Percentiles rank a stretch among this genome's conserved stretches.
phyloP scores from a whole-genome alignment of 345 rosid species.

The Erodium maritimum region DNA sequence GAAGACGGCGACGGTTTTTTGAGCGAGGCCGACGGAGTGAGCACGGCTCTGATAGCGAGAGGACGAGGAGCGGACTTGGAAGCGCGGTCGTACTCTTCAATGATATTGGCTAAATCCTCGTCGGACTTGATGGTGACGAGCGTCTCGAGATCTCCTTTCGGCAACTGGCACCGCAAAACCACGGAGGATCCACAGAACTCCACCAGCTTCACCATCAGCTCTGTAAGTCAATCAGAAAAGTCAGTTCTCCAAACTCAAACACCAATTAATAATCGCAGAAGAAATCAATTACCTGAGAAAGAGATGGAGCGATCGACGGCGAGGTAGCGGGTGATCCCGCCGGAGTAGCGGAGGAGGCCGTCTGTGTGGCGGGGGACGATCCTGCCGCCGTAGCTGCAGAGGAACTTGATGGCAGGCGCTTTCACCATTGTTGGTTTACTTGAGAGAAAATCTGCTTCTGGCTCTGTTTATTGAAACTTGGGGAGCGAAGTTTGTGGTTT shows the following conservation, averaged over 20 bases:
- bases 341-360: constrained; percentile 72
- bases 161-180: constrained; percentile 54
- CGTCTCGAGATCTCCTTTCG: constrained; percentile 71
- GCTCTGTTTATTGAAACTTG: background rate
- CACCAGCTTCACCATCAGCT: constrained; percentile 43
- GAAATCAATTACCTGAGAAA: constrained; percentile 32
- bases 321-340: constrained; percentile 70
- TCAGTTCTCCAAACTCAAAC: background rate
- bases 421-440: background rate
- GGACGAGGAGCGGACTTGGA: constrained; percentile 7
- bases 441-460: background rate
- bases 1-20: constrained; percentile 37
- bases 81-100: constrained; percentile 37
- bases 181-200: constrained; percentile 51
- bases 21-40: constrained; percentile 30
- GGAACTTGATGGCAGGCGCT: constrained; percentile 37
- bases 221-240: constrained; percentile 16
- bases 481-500: background rate
- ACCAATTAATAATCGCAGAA: background rate
- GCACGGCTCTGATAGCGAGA: constrained; percentile 31
- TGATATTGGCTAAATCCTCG: constrained; percentile 46
- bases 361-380: constrained; percentile 56
- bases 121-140: constrained; percentile 65
- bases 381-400: constrained; percentile 76
- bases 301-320: constrained; percentile 53